Base-by-base conservation (phyloP, 768 basidiomycete genomes). In the Nidularia sp. region DNA sequence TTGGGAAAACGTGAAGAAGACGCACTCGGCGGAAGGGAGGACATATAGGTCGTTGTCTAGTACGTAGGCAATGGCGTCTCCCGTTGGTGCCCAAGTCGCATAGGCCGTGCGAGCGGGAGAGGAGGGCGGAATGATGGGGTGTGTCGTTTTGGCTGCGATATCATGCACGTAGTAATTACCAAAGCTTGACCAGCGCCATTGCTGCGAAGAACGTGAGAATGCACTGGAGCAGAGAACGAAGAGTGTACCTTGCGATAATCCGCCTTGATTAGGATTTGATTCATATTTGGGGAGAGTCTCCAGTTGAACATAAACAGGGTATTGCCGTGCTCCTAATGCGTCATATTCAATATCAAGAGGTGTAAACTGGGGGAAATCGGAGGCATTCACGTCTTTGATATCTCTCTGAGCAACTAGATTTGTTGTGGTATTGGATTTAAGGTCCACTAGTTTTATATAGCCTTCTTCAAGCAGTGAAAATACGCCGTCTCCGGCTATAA, bases 141-240 rank as follows among this genome's bases (percentile, higher is more conserved):
- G 77, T 1, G 94, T 95, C 13, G 62, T 62, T 54, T 85, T 82
- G 6, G 83, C 77, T 25, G 74, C 79, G 41, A 98, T 73, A 58
- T 84, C 79, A 70, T 97, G 88, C n/a, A 99, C 77, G 66, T 92
- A 96, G 65, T 94, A 98, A 67, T 95, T 98, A 13, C 90, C 88
- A 62, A 87, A 87, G 51, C 83, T 85, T 5, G 94, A 97, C 67
- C 88, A 80, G 45, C 97, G 84, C 97, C 97, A 99, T 86, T 95
- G 91, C 87, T 94, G 56, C 6, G 51, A 34, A 36, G 22, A 33
- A 25, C 25, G 25, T 25, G 25, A 25, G 25, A 25, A 25, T 25
- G 25, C 25, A 25, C 3, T 25, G 25, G 25, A 25, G 1, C 25
- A 45, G 15, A 9, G 25, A 13, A 48, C 8, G n/a, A 15, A 31